Conservation (phyloP, 1,284 basidiomycete genomes). For the Boletus mariae region DNA sequence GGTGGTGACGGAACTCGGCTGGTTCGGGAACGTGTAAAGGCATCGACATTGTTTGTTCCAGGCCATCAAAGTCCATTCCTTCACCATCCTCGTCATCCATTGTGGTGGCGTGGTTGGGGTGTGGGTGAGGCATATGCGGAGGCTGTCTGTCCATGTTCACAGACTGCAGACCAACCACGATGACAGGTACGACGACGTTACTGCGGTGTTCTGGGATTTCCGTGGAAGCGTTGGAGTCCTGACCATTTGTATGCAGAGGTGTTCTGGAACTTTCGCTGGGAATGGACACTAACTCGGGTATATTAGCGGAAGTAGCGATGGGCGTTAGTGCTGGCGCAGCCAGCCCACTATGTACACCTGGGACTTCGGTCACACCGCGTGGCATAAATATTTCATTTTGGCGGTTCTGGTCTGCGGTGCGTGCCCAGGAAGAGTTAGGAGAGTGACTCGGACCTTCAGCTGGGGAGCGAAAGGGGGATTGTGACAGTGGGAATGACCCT, state of each 20-base stretch:
- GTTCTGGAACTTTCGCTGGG: constrained; percentile 1
- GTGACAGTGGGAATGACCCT: constrained; percentile 19
- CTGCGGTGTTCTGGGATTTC: constrained; percentile 21
- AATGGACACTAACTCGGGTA: constrained; percentile 15
- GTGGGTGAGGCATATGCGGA: constrained; percentile 20
- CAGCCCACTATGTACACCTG: constrained; percentile 18
- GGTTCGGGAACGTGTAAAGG: constrained; percentile 30
- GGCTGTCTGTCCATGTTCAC: constrained; percentile 47
- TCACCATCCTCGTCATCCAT: constrained; percentile 28
- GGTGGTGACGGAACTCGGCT: constrained; percentile 19
- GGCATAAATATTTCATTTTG: constrained; percentile 24
- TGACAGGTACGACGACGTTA: constrained; percentile 68
- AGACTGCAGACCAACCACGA: constrained; percentile 75
- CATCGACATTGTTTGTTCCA: constrained; percentile 25
- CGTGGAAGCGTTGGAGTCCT: constrained; percentile 11
- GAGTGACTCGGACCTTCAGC: constrained; percentile 21
- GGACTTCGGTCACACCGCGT: constrained; percentile 11
- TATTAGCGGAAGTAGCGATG: constrained; percentile 10
- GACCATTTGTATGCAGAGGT: constrained; percentile 10
- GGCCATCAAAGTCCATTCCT: constrained; percentile 24
- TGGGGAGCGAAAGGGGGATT: constrained; percentile 12
- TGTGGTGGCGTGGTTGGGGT: constrained; percentile 9
- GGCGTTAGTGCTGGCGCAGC: constrained; percentile 8
- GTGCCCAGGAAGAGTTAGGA: constrained; percentile 19
- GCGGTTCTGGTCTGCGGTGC: constrained; percentile 14